phyloP scores from a whole-genome alignment of 768 basidiomycete species.

The Boletus sp. region DNA sequence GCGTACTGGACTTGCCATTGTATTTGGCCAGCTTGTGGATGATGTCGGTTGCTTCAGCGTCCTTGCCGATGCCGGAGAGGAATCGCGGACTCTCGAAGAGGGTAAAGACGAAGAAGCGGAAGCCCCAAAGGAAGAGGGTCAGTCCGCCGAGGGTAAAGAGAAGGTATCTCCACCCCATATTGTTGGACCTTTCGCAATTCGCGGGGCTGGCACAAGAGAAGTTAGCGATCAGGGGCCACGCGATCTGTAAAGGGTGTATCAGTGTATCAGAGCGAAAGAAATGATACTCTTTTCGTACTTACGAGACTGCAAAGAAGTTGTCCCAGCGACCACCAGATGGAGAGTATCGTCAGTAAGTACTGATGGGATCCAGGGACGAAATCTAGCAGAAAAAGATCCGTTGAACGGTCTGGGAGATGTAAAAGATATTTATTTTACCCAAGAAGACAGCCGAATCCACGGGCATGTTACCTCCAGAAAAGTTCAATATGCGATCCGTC shows the following conservation, averaged over 20 bases:
- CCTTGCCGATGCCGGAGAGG: constrained; percentile 52
- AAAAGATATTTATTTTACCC: constrained; percentile 28
- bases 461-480: constrained; percentile 46
- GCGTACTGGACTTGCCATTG: constrained; percentile 42
- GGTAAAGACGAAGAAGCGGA: constrained; percentile 53
- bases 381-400: constrained; percentile 35
- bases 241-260: constrained; percentile 36
- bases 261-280: background rate
- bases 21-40: constrained; percentile 49
- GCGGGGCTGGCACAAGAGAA: constrained; percentile 43
- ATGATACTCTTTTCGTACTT: constrained; percentile 3
- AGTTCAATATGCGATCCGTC: background rate
- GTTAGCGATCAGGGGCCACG: constrained; percentile 59
- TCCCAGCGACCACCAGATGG: constrained; percentile 60
- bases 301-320: constrained; percentile 51
- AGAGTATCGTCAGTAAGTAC: constrained; percentile 55
- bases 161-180: constrained; percentile 68
- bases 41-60: constrained; percentile 48
- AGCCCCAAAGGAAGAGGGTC: constrained; percentile 49
- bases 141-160: constrained; percentile 52
- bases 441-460: constrained; percentile 54
- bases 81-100: constrained; percentile 59
- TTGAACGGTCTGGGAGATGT: background rate
- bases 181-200: constrained; percentile 41
- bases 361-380: constrained; percentile 54